Evolutionary conservation across 2,329 filamentous ascomycete species (phyloP), one percentile per base, ranked within the genome.

Genomic region (Westerdykella aurantiaca): DNA sequence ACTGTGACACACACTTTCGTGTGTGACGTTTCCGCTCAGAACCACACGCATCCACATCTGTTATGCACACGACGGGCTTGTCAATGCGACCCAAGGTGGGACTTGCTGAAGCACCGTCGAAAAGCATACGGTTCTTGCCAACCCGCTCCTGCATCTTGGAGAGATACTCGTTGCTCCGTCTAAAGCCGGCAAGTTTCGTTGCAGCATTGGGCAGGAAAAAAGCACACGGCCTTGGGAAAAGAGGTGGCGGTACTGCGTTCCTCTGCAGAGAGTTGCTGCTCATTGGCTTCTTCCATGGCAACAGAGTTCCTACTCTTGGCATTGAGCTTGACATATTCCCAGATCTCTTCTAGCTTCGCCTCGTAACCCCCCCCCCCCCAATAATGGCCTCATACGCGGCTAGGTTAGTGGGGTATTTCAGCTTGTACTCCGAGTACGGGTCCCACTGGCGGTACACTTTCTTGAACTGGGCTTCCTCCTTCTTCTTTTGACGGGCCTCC

Each of bases 401-500:
- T 16, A 63, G 39, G 23, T 63, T 63, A 0, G 60, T 59, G 33
- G 50, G 53, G 11, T 51, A 49, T 11, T 56, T 48, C 14, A 55
- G 47, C 34, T 55, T 58, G 44, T 63, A 58, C 16, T 51, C 52
- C 11, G 54, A 52, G 10, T 51, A 44, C 38, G 74, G 72, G 5
- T 80, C 73, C 51, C 78, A 76, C 47, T 81, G 77, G 57, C 55
- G 55, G 34, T 80, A 78, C 66, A 83, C 84, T 74, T 86, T 86
- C 68, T 85, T 83, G 62, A 83, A 84, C 68, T 86, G 88, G 69
- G 83, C 85, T 46, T 58, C 49, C 47, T 87, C 82, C 35, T 70
- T 68, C 57, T 73, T 73, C 38, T 64, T 65, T 47, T 87, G 82
- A 12, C 87, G 51, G 34, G 60, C 86, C 44, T 87, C 87, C 39